These are phyloP conservation scores for Solanum megistacrolobum DNA, from an alignment of 257 asterid genomes.

Conservation along the genomic window DNA sequence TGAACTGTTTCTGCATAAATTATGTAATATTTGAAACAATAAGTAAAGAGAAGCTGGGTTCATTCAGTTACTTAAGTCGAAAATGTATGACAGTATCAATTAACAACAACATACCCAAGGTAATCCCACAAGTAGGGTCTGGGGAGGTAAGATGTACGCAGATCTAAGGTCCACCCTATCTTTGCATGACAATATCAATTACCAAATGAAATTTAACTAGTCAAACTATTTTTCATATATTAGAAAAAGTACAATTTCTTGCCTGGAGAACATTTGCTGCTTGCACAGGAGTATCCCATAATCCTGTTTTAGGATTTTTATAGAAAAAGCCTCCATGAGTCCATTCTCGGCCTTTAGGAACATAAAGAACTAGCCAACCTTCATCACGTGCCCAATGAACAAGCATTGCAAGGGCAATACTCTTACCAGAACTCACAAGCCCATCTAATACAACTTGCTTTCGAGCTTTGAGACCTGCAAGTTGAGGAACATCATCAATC, in stretches of 20 bases:
- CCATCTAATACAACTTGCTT: slow-evolving; percentile 83
- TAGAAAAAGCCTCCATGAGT: slow-evolving; percentile 86
- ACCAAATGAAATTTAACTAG: background rate
- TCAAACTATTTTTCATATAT: background rate
- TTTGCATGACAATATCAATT: background rate
- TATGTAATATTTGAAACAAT: background rate
- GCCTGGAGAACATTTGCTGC: slow-evolving; percentile 67
- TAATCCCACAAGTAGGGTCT: background rate
- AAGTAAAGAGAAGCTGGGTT: background rate
- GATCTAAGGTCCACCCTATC: background rate
- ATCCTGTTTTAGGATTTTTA: slow-evolving; percentile 59
- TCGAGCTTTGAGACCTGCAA: slow-evolving; percentile 57
- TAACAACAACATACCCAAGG: background rate
- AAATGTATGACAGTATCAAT: background rate
- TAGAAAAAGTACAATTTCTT: slow-evolving; percentile 2
- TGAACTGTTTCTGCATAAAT: background rate
- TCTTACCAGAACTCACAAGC: slow-evolving; percentile 82
- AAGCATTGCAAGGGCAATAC: slow-evolving; percentile 90
- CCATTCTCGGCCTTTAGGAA: slow-evolving; percentile 83
- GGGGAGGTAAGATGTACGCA: background rate
- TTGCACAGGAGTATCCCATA: slow-evolving; percentile 96
- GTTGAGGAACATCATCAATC: slow-evolving; percentile 6
- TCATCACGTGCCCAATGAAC: slow-evolving; percentile 95
- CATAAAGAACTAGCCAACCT: slow-evolving; percentile 97
- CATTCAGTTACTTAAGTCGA: background rate